Percentiles rank a stretch among this genome's conserved stretches.
Conservation (phyloP, 805 yeast genomes). For the Candida maesae region DNA sequence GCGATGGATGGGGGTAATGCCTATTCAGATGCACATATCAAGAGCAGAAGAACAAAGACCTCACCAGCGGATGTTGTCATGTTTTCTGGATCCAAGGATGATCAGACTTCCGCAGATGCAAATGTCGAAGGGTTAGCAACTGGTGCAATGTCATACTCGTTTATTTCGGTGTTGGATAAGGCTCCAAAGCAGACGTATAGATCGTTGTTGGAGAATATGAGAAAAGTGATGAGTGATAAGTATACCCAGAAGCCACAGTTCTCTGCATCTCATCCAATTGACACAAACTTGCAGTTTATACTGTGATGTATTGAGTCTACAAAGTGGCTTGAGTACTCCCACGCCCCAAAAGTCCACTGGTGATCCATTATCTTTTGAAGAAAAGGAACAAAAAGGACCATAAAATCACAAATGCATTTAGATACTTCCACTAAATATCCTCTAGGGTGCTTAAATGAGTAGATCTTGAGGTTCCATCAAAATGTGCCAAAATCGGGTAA, state of each 20-base stretch:
- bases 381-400: too few species aligned
- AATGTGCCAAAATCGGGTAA: too few species aligned
- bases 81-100: conserved; percentile 79
- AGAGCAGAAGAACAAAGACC: conserved; percentile 51
- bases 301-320: conserved; percentile 5
- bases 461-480: too few species aligned
- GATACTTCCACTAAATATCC: too few species aligned
- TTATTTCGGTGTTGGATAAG: conserved; percentile 55
- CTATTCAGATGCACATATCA: conserved; percentile 35
- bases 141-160: conserved; percentile 85
- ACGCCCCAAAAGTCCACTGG: too few species aligned
- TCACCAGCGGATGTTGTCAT: conserved; percentile 75
- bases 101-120: conserved; percentile 83
- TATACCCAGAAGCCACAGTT: conserved; percentile 84
- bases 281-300: conserved; percentile 49
- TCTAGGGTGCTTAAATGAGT: too few species aligned
- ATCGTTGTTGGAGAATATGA: conserved; percentile 65
- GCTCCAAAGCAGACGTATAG: conserved; percentile 67
- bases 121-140: conserved; percentile 65
- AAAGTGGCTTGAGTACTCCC: too few species aligned
- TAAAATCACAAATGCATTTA: too few species aligned
- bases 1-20: conserved; percentile 35
- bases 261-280: conserved; percentile 78
- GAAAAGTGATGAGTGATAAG: conserved; percentile 56
- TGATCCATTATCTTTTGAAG: too few species aligned